Conservation (phyloP, 176 grass and related monocot species). For the Microstegium vimineum region DNA sequence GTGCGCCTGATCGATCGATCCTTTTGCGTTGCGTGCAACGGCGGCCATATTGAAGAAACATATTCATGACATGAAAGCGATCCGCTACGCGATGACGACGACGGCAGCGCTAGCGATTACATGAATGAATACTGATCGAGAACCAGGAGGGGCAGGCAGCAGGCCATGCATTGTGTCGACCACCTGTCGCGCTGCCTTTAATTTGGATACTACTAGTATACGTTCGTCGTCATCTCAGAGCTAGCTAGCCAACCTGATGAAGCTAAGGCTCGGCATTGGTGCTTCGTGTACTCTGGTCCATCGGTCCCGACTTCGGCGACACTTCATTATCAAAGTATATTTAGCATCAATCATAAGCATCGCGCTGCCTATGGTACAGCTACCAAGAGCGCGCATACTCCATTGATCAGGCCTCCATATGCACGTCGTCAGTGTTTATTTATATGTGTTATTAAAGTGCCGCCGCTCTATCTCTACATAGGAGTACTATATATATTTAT, state of each 20-base stretch:
- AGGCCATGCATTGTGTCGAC: no score
- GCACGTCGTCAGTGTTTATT: neutral
- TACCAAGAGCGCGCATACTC: no score
- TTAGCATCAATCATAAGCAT: neutral
- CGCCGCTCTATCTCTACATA: neutral
- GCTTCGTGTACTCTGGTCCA: neutral
- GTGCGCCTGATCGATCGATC: no score
- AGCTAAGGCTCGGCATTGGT: neutral
- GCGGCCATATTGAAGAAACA: neutral
- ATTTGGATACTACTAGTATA: no score
- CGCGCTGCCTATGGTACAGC: no score
- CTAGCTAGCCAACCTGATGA: neutral
- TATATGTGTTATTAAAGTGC: conserved; percentile 1
- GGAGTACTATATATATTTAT: neutral
- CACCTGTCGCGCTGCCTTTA: no score
- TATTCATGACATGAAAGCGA: no score
- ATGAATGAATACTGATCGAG: neutral
- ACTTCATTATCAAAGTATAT: neutral
- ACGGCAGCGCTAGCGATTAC: neutral
- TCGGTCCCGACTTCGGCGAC: neutral
- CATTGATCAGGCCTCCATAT: neutral
- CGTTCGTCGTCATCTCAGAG: no score
- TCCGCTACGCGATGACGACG: no score
- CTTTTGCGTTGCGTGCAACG: neutral
- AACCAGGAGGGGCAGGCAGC: no score